phyloP scores from a whole-genome alignment of 768 basidiomycete species.

The Leccinum longicurvipes region DNA sequence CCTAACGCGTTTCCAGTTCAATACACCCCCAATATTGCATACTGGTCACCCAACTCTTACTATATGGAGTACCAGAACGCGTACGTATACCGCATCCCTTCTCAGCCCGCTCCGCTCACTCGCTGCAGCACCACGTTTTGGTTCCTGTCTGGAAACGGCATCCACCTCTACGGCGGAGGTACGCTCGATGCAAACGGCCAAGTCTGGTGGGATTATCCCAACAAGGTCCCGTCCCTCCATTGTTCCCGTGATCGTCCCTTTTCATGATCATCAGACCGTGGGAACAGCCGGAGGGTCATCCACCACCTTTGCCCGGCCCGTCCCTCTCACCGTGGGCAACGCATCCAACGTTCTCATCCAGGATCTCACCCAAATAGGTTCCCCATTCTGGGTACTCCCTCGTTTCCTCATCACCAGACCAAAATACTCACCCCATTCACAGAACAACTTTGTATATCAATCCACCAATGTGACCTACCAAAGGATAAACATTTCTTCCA shows the following conservation, averaged over 20 bases:
- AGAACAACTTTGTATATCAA: constrained; percentile 42
- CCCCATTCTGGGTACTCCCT: constrained; percentile 40
- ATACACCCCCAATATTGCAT: constrained; percentile 39
- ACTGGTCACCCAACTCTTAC: constrained; percentile 39
- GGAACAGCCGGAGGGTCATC: constrained; percentile 44
- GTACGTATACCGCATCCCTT: constrained; percentile 17
- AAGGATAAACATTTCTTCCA: constrained; percentile 34
- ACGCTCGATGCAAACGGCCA: constrained; percentile 45
- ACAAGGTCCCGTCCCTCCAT: constrained; percentile 20
- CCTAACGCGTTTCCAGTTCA: constrained; percentile 21
- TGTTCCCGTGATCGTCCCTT: not conserved
- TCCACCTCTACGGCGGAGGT: constrained; percentile 42
- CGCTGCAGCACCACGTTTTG: constrained; percentile 36
- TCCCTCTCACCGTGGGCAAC: constrained; percentile 43
- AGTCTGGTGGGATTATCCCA: constrained; percentile 36
- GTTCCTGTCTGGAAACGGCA: constrained; percentile 36
- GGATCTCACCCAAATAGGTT: constrained; percentile 37
- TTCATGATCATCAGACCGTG: constrained; percentile 24
- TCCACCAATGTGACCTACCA: constrained; percentile 40
- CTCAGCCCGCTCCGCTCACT: not conserved
- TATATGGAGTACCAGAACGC: constrained; percentile 43
- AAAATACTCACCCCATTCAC: not conserved
- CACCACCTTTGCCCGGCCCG: constrained; percentile 39
- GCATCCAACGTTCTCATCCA: constrained; percentile 40
- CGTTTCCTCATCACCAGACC: not conserved